These are phyloP conservation scores for Colletotrichum lupini DNA, from an alignment of 2,329 filamentous ascomycete genomes.

Conservation along the genomic window DNA sequence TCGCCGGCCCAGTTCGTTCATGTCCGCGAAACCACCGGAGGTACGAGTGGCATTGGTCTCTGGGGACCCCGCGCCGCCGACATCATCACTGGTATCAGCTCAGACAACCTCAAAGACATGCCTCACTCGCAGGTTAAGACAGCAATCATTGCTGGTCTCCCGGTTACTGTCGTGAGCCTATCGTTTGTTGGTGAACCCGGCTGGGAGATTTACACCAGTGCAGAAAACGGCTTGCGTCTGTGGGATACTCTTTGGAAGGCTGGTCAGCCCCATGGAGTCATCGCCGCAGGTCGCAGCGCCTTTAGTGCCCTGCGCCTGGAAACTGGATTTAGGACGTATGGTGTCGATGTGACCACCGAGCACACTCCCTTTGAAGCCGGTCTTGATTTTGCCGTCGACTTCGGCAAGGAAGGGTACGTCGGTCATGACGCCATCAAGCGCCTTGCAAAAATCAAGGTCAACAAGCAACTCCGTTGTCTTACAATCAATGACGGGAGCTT, in stretches of 20 bases:
- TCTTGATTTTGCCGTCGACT: slow-evolving; percentile 60
- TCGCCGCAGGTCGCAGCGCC: slow-evolving; percentile 68
- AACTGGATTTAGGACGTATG: slow-evolving; percentile 68
- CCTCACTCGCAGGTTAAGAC: slow-evolving; percentile 62
- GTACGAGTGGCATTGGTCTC: slow-evolving; percentile 70
- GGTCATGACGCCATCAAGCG: slow-evolving; percentile 61
- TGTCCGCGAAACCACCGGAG: slow-evolving; percentile 69
- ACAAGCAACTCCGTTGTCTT: slow-evolving; percentile 57
- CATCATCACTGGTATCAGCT: slow-evolving; percentile 57
- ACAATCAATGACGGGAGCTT: slow-evolving; percentile 67
- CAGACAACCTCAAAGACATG: slow-evolving; percentile 59
- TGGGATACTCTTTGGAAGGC: slow-evolving; percentile 69
- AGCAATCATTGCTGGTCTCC: slow-evolving; percentile 63
- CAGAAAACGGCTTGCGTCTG: slow-evolving; percentile 66
- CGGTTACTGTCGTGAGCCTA: slow-evolving; percentile 64
- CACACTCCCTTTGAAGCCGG: slow-evolving; percentile 71
- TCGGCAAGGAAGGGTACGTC: slow-evolving; percentile 59
- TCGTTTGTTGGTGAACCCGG: slow-evolving; percentile 72
- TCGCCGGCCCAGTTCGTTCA: slow-evolving; percentile 56
- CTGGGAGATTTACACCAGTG: slow-evolving; percentile 71
- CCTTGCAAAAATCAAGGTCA: slow-evolving; percentile 46
- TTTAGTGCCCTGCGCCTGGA: slow-evolving; percentile 70
- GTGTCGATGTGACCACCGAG: slow-evolving; percentile 69
- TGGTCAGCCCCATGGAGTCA: slow-evolving; percentile 64
- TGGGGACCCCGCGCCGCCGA: slow-evolving; percentile 69